A percentile compares a stretch with the other conserved stretches of the same genome.
phyloP scores from a whole-genome alignment of 495 filamentous ascomycete genomes.

The Aspergillus nanangensis region DNA sequence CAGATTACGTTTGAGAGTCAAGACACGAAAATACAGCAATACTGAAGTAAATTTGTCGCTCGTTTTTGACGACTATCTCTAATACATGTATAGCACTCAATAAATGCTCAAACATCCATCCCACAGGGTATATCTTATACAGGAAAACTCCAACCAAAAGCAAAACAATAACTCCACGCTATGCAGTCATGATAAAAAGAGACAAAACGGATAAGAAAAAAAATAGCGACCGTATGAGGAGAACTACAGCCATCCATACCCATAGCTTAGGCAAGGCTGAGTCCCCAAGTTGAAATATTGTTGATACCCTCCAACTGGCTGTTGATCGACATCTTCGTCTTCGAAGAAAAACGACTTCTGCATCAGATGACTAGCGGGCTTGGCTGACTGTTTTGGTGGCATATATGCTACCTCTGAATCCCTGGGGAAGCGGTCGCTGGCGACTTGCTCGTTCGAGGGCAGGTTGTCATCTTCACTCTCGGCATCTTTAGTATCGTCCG shows the following conservation, averaged over 20 bases:
- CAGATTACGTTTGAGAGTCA: too few species aligned
- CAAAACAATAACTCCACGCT: constrained; percentile 36
- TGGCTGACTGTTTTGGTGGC: constrained; percentile 21
- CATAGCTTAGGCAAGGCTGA: constrained; percentile 37
- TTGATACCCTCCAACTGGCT: constrained; percentile 20
- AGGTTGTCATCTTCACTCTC: constrained; percentile 38
- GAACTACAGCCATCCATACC: constrained; percentile 38
- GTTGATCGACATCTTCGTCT: constrained; percentile 32
- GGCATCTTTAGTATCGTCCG: constrained; percentile 38
- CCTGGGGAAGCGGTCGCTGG: not conserved
- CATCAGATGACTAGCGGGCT: constrained; percentile 31
- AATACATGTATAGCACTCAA: constrained; percentile 3
- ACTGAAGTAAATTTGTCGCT: too few species aligned
- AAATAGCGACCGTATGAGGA: constrained; percentile 3
- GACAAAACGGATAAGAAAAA: constrained; percentile 11
- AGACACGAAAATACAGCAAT: too few species aligned
- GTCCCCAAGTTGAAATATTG: constrained; percentile 23
- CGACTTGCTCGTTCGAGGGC: constrained; percentile 9
- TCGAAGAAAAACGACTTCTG: constrained; percentile 48
- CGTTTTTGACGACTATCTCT: not conserved
- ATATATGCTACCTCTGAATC: too few species aligned
- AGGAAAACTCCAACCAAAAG: constrained; percentile 16
- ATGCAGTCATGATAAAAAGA: constrained; percentile 24
- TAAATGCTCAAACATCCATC: constrained; percentile 13
- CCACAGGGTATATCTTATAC: constrained; percentile 29